These are phyloP conservation scores for Iris pallida DNA, from an alignment of 116 monocot genomes.

Conservation along the genomic window DNA sequence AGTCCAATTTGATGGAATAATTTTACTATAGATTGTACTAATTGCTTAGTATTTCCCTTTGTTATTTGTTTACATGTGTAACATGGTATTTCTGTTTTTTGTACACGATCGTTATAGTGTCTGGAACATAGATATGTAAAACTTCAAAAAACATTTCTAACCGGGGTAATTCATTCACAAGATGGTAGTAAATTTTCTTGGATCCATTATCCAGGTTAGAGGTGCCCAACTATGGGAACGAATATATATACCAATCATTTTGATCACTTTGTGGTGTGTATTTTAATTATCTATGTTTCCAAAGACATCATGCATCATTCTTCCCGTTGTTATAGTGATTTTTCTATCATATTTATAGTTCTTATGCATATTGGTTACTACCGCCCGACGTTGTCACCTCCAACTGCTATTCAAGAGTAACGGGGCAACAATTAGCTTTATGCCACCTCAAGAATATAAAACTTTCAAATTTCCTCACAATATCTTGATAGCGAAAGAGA, in stretches of 20 bases:
- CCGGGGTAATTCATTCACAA: background rate
- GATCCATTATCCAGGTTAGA: conserved; percentile 48
- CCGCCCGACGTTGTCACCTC: conserved; percentile 62
- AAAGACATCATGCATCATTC: background rate
- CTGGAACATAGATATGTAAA: background rate
- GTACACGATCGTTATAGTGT: no score
- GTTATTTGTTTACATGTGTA: no score
- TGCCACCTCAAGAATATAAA: conserved; percentile 77
- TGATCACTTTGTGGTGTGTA: conserved; percentile 76
- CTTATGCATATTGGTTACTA: conserved; percentile 94
- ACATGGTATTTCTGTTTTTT: no score
- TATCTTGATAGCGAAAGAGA: no score
- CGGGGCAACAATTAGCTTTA: conserved; percentile 54
- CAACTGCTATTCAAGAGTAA: conserved; percentile 71
- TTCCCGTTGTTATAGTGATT: conserved; percentile 1
- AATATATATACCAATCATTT: conserved; percentile 86
- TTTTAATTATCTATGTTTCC: background rate
- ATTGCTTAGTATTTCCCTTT: no score
- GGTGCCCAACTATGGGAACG: conserved; percentile 81
- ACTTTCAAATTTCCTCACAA: no score
- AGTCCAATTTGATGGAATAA: no score
- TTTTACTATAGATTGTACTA: no score
- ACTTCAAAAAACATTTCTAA: background rate
- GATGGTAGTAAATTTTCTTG: no score
- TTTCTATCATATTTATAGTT: conserved; percentile 41